Evolutionary conservation across 306 rosid genomes (phyloP), one percentile per base, ranked within the genome.

Genomic region (Prunus padus): DNA sequence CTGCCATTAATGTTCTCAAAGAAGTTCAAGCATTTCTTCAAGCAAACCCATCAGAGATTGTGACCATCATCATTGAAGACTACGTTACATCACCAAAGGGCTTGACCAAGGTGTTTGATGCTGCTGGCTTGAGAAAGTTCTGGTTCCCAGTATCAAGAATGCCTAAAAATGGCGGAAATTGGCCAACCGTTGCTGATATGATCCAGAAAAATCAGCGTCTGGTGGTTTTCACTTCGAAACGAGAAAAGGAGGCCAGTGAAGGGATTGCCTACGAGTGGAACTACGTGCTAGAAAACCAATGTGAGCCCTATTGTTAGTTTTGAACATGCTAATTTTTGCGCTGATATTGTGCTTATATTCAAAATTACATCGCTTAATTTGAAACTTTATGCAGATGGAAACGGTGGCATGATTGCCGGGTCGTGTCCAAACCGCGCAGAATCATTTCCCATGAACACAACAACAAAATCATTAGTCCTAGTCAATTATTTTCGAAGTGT

Each of bases 181-280:
- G 99, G 99, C 99, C 99, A 69, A 81, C 84, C 0, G 88, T 95
- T 25, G 89, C 82, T 71, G 93, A 89, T 52, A 90, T 95, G 97
- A 46, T 92, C 54, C 79, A 81, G 76, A 90, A 90, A 74, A 92
- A 95, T 42, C 97, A 90, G 62, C 96, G 99, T 13, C 83, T 95
- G 37, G 80, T 95, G 2, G 97, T 95, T 55, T 95, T 95, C 83
- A 95, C 99, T 80, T 95, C 99, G 0, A 92, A 92, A 71, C 37
- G 83, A 8, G 57, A 88, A 1, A 95, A 95, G 71, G 99, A 92
- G 74, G 83, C 93, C 57, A 80, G 89, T 4, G 97, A 95, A 82
- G 99, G 99, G 62, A 95, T 95, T 56, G 99, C 99, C 57, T 88
- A 95, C 15, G 85, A 92, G 52, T 95, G 99, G 99, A 79, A 81